Evolutionary conservation across 2,329 filamentous ascomycete species (phyloP), one percentile per base, ranked within the genome.

Genomic region (Monosporascus sp.): DNA sequence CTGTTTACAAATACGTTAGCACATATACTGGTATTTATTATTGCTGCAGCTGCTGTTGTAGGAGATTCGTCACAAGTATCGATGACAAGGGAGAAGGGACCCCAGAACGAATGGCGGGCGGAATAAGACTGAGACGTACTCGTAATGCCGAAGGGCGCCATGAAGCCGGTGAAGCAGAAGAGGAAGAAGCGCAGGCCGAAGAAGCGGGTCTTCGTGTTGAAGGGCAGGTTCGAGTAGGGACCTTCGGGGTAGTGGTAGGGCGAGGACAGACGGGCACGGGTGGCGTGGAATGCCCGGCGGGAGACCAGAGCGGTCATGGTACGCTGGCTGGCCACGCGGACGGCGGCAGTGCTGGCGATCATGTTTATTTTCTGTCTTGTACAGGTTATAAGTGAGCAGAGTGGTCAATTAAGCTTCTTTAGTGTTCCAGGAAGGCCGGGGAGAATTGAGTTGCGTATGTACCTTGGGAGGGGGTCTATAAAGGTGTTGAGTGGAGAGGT

Each of bases 161-260:
- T 69, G 73, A 86, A 86, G 58, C 81, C 82, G 57, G 74, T 70
- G 65, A 66, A 70, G 66, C 73, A 71, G 79, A 89, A 94, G 59
- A 71, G 71, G 88, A 91, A 95, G 86, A 88, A 99, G 76, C 87
- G 82, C 65, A 90, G 59, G 62, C 79, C 83, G 73, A 99, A 99
- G 78, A 82, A 88, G 77, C 86, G 90, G 71, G 86, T 93, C 78
- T 90, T 82, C 64, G 94, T 89, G 83, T 99, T 96, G 86, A 99
- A 99, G 63, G 94, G 94, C 63, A 99, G 77, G 84, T 97, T 97
- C 81, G 83, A 87, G 76, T 91, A 88, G 69, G 93, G 90, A 62
- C 93, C 94, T 81, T 97, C 93, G 66, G 93, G 88, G 81, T 99
- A 99, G 83, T 99, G 94, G 87, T 96, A 97, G 61, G 92, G 92